Evolutionary conservation across 352 stramenopile genomes (phyloP), one percentile per base, ranked within the genome.

Genomic region (Phytophthora capsici): DNA sequence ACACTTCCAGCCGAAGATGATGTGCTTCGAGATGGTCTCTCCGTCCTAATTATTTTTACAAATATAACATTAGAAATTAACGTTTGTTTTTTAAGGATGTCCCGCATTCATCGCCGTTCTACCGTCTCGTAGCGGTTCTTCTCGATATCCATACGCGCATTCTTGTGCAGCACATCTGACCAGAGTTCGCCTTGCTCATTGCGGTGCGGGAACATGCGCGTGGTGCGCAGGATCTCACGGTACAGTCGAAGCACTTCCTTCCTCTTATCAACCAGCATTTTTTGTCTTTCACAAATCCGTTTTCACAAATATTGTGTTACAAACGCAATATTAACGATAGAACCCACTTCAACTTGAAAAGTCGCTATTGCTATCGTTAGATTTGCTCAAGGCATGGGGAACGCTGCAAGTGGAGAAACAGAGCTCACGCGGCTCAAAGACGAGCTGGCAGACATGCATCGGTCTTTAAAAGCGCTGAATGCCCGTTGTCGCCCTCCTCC

Each of bases 181-280:
- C 86, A 95, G 20, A 71, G 59, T 55, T 92, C 64, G 1, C 84
- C 86, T 51, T 90, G 71, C 36, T 95, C 86, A 45, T 92, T 93
- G 7, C 55, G 62, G 76, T 88, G 91, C 58, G 84, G 66, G 73
- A 95, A 95, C 57, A 82, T 71, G 41, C 82, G 81, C 68, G 86
- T 69, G 26, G 81, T 89, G 58, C 81, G 83, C 69, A 95, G 71
- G 54, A 95, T 89, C 76, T 89, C 78, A 26, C 82, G 82, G 73
- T 95, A 95, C 58, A 95, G 69, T 14, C 84, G 83, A 68, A 95
- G 69, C 71, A 91, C 84, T 46, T 94, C 86, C 37, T 81, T 82
- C 44, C 82, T 76, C 64, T 89, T 91, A 63, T 91, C 69, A 12
- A 91, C 58, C 32, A 80, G 67, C 69, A 57, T 32, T 47, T 63